A percentile compares a stretch with the other conserved stretches of the same genome.
Evolutionary conservation across 768 basidiomycete genomes (phyloP).

Genomic region (Pisolithus albus): DNA sequence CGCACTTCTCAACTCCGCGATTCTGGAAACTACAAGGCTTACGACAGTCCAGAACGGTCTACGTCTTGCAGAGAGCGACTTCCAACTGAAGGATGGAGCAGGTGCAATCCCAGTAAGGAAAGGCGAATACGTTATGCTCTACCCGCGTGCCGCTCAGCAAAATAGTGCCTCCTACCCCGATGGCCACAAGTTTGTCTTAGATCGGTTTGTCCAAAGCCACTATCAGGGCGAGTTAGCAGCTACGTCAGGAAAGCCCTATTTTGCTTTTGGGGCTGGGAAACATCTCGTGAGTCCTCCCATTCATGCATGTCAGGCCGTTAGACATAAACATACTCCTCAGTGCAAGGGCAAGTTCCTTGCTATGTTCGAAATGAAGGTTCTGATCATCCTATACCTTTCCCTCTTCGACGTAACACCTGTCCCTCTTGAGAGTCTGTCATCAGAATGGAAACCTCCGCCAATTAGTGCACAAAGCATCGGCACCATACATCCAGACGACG

Average conservation of each 20-base stretch:
- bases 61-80: constrained; percentile 13
- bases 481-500: not conserved
- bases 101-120: constrained; percentile 12
- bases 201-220: constrained; percentile 15
- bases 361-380: not conserved
- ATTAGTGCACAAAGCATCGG: not conserved
- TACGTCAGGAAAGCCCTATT: constrained; percentile 9
- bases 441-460: not conserved
- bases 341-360: not conserved
- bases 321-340: not conserved
- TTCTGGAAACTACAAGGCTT: constrained; percentile 24
- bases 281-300: constrained; percentile 8
- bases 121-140: constrained; percentile 16
- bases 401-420: not conserved
- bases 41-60: constrained; percentile 12
- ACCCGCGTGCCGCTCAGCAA: constrained; percentile 18
- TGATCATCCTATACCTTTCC: not conserved
- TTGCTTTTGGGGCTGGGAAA: constrained; percentile 14
- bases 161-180: constrained; percentile 8
- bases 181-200: constrained; percentile 11
- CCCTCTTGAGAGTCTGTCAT: not conserved
- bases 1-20: constrained; percentile 16
- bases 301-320: not conserved
- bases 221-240: constrained; percentile 11
- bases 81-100: constrained; percentile 9